These are phyloP conservation scores for Thermothielavioides terrestris DNA, from an alignment of 495 filamentous ascomycete species.

Conservation along the genomic window DNA sequence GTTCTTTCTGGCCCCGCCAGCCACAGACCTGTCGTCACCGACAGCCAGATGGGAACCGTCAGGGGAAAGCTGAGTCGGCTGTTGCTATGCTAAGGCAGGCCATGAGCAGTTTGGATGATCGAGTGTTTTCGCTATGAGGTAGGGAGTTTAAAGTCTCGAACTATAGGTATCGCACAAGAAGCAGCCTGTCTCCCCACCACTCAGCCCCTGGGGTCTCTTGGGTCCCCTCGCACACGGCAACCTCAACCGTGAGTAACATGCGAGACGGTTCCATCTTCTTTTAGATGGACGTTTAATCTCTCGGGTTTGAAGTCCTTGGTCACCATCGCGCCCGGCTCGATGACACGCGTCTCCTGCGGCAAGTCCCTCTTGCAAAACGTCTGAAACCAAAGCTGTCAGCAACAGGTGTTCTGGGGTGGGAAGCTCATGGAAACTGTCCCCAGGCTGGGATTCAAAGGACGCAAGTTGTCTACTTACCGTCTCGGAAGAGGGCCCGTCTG, in stretches of 20 bases:
- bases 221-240: neutral
- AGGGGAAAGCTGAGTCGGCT: too few relatives aligned
- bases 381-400: conserved; percentile 32
- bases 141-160: too few relatives aligned
- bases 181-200: neutral
- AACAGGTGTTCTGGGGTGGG: too few relatives aligned
- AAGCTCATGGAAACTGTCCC: too few relatives aligned
- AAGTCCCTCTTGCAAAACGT: conserved; percentile 69
- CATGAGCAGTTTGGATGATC: neutral
- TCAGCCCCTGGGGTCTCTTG: neutral
- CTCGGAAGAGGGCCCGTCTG: conserved; percentile 33
- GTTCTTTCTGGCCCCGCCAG: neutral
- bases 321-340: conserved; percentile 53
- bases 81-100: neutral
- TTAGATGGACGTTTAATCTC: conserved; percentile 65
- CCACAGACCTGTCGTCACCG: neutral
- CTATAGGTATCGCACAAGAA: neutral
- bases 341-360: conserved; percentile 56
- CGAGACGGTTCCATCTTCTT: conserved; percentile 62
- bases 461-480: conserved; percentile 25
- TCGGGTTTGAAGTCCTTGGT: conserved; percentile 53
- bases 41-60: neutral
- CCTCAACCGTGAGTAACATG: conserved; percentile 54
- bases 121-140: neutral
- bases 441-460: neutral